Evolutionary conservation across 352 stramenopile species (phyloP).

Genomic region (Globisporangium rhizosaccharum): DNA sequence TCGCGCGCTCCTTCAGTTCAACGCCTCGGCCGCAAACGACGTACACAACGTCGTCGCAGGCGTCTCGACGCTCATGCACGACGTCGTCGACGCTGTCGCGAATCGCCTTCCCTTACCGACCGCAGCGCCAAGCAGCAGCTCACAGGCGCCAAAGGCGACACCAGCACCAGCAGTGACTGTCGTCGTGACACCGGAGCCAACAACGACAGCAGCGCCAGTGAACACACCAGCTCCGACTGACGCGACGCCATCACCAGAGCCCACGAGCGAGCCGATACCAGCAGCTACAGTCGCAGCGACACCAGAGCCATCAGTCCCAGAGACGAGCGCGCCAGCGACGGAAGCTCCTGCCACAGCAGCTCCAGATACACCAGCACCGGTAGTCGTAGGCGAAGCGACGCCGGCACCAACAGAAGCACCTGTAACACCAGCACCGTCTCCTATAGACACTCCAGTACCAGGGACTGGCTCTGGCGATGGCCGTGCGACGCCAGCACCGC

Average conservation of each 20-base stretch:
- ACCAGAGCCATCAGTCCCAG: neutral
- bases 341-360: neutral
- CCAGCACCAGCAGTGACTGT: too few relatives aligned
- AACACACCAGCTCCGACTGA: neutral
- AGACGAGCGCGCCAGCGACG: constrained; percentile 5
- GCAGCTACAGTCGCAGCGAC: constrained; percentile 1
- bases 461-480: too few relatives aligned
- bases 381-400: neutral
- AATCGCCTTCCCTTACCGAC: neutral
- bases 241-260: neutral
- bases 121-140: neutral
- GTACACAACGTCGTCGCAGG: constrained; percentile 6
- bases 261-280: neutral
- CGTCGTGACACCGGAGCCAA: too few relatives aligned
- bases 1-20: constrained; percentile 7
- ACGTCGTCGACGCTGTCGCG: neutral
- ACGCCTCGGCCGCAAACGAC: neutral
- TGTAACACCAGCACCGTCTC: neutral
- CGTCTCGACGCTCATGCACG: neutral
- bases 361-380: neutral
- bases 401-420: neutral
- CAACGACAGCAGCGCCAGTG: neutral
- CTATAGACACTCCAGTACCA: neutral
- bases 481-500: neutral
- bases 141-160: neutral